Conservation (phyloP, 306 rosid genomes). For the Vigna radiata region DNA sequence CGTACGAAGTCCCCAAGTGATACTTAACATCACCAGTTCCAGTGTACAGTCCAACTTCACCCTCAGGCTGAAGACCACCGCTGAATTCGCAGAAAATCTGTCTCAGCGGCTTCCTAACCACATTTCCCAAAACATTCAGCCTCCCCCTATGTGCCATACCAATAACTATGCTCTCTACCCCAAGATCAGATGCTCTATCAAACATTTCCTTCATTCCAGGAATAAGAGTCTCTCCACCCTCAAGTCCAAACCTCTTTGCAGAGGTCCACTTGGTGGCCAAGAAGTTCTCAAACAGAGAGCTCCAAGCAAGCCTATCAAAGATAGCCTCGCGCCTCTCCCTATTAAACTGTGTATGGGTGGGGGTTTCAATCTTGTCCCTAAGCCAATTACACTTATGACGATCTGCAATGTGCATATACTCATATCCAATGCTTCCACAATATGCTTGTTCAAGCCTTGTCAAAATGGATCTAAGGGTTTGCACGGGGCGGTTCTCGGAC, state of each 20-base stretch:
- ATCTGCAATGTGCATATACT: constrained; percentile 95
- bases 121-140: constrained; percentile 89
- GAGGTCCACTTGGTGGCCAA: constrained; percentile 96
- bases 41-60: constrained; percentile 86
- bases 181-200: constrained; percentile 91
- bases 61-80: constrained; percentile 83
- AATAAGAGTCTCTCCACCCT: constrained; percentile 89
- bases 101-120: constrained; percentile 89
- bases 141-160: constrained; percentile 95
- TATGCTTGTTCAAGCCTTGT: constrained; percentile 97
- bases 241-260: constrained; percentile 95
- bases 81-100: constrained; percentile 91
- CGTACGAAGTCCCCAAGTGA: constrained; percentile 95
- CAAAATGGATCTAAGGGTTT: constrained; percentile 89
- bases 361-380: constrained; percentile 92
- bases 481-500: constrained; percentile 95
- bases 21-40: constrained; percentile 98
- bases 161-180: constrained; percentile 97
- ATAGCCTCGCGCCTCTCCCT: constrained; percentile 85
- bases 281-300: constrained; percentile 89
- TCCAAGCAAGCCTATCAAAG: constrained; percentile 93
- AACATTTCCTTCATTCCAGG: constrained; percentile 99
- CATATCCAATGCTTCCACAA: constrained; percentile 92
- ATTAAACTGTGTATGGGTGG: constrained; percentile 66
- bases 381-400: constrained; percentile 90